These are phyloP conservation scores for Guadua angustifolia DNA, from an alignment of 176 grass and related monocot species.

Conservation along the genomic window DNA sequence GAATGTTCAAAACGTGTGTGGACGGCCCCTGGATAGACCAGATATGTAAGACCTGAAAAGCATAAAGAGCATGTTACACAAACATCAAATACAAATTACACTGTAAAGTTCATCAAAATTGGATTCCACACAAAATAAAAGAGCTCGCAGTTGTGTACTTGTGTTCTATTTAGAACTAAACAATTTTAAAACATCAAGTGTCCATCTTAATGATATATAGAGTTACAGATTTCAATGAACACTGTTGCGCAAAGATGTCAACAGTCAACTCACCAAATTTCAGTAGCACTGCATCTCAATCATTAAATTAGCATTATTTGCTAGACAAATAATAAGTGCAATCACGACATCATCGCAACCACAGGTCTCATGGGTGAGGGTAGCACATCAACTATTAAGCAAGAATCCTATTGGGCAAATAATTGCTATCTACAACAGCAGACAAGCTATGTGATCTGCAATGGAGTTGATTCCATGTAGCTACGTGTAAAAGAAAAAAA, in stretches of 20 bases:
- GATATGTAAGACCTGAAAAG: slow-evolving; percentile 82
- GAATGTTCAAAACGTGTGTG: slow-evolving; percentile 96
- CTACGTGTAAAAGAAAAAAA: not conserved
- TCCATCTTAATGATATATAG: too few relatives aligned
- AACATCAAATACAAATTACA: slow-evolving; percentile 2
- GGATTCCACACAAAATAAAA: slow-evolving; percentile 1
- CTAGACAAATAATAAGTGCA: not conserved
- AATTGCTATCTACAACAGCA: not conserved
- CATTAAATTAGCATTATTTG: not conserved
- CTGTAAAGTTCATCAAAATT: not conserved
- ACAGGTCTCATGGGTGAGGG: not conserved
- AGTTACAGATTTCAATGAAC: not conserved
- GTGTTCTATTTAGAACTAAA: not conserved
- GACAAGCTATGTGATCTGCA: not conserved
- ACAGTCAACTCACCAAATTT: not conserved
- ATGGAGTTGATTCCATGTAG: not conserved
- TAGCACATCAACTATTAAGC: not conserved
- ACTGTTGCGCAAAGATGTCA: not conserved
- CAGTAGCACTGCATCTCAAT: not conserved
- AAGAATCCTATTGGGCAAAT: not conserved
- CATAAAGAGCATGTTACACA: slow-evolving; percentile 21
- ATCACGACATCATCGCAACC: not conserved
- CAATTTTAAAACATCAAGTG: not conserved
- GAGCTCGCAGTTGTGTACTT: not conserved
- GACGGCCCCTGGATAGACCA: slow-evolving; percentile 88